A percentile compares a stretch with the other conserved stretches of the same genome.
Conservation (phyloP, 331 rosid species). For the Phaseolus coccineus region DNA sequence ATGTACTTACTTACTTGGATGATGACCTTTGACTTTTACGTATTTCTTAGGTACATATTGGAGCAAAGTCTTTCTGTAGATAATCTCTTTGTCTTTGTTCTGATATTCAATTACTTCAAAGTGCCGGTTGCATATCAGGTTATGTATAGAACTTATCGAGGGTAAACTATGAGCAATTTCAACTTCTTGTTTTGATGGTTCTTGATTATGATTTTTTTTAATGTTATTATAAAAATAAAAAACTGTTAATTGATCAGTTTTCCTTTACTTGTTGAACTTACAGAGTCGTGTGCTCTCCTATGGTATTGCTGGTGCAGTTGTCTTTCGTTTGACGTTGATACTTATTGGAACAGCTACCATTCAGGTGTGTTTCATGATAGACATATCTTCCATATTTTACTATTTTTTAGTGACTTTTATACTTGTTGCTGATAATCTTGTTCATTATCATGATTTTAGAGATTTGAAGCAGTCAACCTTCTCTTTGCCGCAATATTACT, state of each 20-base stretch:
- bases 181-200: slow-evolving; percentile 34
- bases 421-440: slow-evolving; percentile 31
- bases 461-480: slow-evolving; percentile 90
- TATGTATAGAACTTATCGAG: slow-evolving; percentile 39
- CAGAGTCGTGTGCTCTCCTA: slow-evolving; percentile 93
- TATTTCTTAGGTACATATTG: slow-evolving; percentile 71
- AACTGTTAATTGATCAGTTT: slow-evolving; percentile 30
- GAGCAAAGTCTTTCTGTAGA: slow-evolving; percentile 99
- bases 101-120: slow-evolving; percentile 88
- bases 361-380: slow-evolving; percentile 61
- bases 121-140: slow-evolving; percentile 91
- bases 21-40: slow-evolving; percentile 36
- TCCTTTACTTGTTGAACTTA: slow-evolving; percentile 40
- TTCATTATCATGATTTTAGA: slow-evolving; percentile 56
- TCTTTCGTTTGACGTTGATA: slow-evolving; percentile 78
- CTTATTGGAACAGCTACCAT: slow-evolving; percentile 86
- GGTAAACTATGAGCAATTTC: slow-evolving; percentile 31
- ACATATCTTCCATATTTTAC: slow-evolving; percentile 29
- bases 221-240: slow-evolving; percentile 10
- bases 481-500: slow-evolving; percentile 81
- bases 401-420: slow-evolving; percentile 27
- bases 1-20: background rate
- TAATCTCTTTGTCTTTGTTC: slow-evolving; percentile 90
- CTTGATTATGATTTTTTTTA: slow-evolving; percentile 7
- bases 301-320: slow-evolving; percentile 89